phyloP scores from a whole-genome alignment of 2,329 filamentous ascomycete species.

The Nigrospora oryzae region DNA sequence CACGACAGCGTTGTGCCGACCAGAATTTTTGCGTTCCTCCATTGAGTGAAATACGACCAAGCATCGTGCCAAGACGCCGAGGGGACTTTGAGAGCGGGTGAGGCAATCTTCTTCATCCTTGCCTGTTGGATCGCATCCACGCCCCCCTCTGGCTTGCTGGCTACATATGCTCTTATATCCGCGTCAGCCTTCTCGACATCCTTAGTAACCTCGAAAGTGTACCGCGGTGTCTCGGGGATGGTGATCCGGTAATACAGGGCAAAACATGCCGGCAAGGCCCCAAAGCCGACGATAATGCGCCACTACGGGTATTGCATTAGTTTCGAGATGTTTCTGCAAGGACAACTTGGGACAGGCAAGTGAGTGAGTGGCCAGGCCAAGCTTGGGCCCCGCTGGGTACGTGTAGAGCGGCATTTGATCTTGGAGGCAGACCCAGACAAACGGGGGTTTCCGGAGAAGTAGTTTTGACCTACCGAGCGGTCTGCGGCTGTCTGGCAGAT shows the following conservation, averaged over 20 bases:
- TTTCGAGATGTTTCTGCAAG: no score
- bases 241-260: slow-evolving; percentile 82
- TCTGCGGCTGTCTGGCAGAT: slow-evolving; percentile 64
- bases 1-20: slow-evolving; percentile 72
- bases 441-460: no score
- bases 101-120: slow-evolving; percentile 42
- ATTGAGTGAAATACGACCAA: slow-evolving; percentile 55
- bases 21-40: slow-evolving; percentile 63
- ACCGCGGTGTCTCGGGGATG: slow-evolving; percentile 76
- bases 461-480: slow-evolving; percentile 37
- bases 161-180: slow-evolving; percentile 56
- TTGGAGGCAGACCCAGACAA: no score
- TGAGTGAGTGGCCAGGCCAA: no score
- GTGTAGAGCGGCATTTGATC: no score
- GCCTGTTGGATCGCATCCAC: slow-evolving; percentile 39
- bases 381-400: no score
- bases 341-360: no score
- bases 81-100: slow-evolving; percentile 51
- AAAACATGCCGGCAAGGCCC: slow-evolving; percentile 67
- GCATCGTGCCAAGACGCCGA: slow-evolving; percentile 65
- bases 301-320: slow-evolving; percentile 29
- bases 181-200: slow-evolving; percentile 68
- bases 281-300: slow-evolving; percentile 74
- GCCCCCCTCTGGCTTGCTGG: slow-evolving; percentile 36
- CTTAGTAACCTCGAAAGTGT: slow-evolving; percentile 72